A percentile compares a stretch with the other conserved stretches of the same genome.
Evolutionary conservation across 805 yeast species (phyloP).

Genomic region (Starmerella bombicola): DNA sequence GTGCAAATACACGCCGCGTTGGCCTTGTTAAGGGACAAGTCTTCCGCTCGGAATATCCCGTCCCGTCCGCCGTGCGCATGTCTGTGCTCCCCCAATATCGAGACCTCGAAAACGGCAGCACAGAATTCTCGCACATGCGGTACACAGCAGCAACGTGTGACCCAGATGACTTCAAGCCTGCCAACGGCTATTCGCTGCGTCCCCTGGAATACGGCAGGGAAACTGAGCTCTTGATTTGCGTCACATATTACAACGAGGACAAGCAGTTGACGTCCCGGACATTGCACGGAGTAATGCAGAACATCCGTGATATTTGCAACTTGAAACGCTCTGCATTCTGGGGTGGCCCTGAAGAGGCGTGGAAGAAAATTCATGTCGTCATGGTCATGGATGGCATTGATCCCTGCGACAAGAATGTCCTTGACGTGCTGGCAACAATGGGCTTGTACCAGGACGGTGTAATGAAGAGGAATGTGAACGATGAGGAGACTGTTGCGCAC

Average conservation of each 20-base stretch:
- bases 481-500: constrained; percentile 50
- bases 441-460: constrained; percentile 58
- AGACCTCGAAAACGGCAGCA: constrained; percentile 35
- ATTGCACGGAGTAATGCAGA: constrained; percentile 51
- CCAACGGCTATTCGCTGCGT: constrained; percentile 43
- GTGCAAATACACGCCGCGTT: constrained; percentile 30
- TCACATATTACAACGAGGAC: constrained; percentile 59
- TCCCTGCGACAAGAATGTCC: constrained; percentile 49
- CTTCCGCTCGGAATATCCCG: constrained; percentile 30
- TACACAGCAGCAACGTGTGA: constrained; percentile 57
- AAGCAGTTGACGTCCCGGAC: constrained; percentile 49
- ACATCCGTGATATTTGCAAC: constrained; percentile 47
- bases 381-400: constrained; percentile 55
- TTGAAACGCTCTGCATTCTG: constrained; percentile 35
- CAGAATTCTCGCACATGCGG: constrained; percentile 48
- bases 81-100: constrained; percentile 29
- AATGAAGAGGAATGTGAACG: constrained; percentile 48
- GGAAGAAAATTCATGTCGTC: constrained; percentile 57
- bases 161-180: constrained; percentile 48
- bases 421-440: constrained; percentile 50
- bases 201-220: constrained; percentile 45
- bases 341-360: constrained; percentile 40
- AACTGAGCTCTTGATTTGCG: constrained; percentile 49
- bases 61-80: constrained; percentile 33
- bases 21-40: constrained; percentile 30